A percentile compares a stretch with the other conserved stretches of the same genome.
phyloP scores from a whole-genome alignment of 106 monocot species.

The Allium fistulosum region DNA sequence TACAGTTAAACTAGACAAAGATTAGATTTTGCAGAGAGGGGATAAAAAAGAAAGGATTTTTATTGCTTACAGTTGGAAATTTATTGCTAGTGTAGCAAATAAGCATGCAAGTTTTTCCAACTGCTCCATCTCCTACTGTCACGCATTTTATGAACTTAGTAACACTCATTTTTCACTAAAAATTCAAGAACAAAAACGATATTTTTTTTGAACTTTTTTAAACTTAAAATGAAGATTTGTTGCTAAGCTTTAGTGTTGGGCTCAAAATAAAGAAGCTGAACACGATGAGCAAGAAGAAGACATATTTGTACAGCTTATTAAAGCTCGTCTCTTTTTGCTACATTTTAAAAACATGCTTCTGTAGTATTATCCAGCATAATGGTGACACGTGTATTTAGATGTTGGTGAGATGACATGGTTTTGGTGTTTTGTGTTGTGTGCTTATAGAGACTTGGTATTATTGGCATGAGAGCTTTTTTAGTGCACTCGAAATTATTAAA shows the following conservation, averaged over 20 bases:
- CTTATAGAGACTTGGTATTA: no score
- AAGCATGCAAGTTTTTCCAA: constrained; percentile 79
- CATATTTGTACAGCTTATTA: no score
- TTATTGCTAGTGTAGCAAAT: constrained; percentile 90
- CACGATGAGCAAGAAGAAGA: neutral
- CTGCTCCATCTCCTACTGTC: constrained; percentile 72
- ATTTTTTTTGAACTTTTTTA: neutral
- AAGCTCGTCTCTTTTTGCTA: no score
- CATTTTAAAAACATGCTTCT: no score
- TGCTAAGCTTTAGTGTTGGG: neutral
- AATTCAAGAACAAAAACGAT: neutral
- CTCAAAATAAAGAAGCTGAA: constrained; percentile 2
- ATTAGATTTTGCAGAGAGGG: neutral
- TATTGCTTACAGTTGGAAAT: constrained; percentile 62
- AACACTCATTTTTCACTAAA: constrained; percentile 15
- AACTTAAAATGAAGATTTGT: neutral
- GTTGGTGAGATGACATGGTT: no score
- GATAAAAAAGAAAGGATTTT: neutral
- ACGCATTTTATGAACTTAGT: constrained; percentile 72
- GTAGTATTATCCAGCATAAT: no score
- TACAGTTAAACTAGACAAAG: neutral
- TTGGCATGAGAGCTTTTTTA: no score
- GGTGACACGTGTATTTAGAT: no score
- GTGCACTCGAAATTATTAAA: no score
- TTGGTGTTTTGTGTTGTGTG: no score